Conservation (phyloP, 257 asterid species). For the Forsythia suspensa region DNA sequence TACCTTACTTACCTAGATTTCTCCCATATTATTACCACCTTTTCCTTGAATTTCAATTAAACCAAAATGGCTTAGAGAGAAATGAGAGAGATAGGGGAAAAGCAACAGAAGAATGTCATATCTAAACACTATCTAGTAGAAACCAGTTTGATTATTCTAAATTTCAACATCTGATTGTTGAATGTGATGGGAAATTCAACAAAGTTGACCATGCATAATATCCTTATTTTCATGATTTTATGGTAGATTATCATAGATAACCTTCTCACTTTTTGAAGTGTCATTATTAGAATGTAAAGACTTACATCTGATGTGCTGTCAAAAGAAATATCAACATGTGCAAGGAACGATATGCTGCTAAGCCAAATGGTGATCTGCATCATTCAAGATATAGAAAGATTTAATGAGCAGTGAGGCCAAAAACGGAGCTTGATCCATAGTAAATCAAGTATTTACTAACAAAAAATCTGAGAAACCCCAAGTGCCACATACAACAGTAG, state of each 20-base stretch:
- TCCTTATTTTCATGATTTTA: conserved; percentile 8
- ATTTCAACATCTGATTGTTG: neutral
- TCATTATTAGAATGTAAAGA: conserved; percentile 17
- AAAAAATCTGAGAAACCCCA: neutral
- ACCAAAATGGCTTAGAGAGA: neutral
- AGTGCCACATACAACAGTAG: neutral
- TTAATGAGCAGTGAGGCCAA: conserved; percentile 9
- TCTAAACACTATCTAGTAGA: neutral
- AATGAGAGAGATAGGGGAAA: neutral
- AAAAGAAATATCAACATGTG: conserved; percentile 81
- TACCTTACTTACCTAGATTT: neutral
- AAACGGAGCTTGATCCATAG: neutral
- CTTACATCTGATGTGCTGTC: conserved; percentile 84
- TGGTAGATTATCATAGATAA: neutral
- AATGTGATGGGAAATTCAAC: conserved; percentile 2
- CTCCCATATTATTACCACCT: neutral
- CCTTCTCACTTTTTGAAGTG: conserved; percentile 8
- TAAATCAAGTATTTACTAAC: neutral
- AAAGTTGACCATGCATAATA: conserved; percentile 9
- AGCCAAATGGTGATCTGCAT: conserved; percentile 87
- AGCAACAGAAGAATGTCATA: neutral
- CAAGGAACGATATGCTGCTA: conserved; percentile 79
- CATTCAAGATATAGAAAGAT: conserved; percentile 24
- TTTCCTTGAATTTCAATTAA: conserved; percentile 4
- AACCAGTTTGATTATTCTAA: neutral